These are phyloP conservation scores for Ligustrum vulgare DNA, from an alignment of 257 asterid species.

Conservation along the genomic window DNA sequence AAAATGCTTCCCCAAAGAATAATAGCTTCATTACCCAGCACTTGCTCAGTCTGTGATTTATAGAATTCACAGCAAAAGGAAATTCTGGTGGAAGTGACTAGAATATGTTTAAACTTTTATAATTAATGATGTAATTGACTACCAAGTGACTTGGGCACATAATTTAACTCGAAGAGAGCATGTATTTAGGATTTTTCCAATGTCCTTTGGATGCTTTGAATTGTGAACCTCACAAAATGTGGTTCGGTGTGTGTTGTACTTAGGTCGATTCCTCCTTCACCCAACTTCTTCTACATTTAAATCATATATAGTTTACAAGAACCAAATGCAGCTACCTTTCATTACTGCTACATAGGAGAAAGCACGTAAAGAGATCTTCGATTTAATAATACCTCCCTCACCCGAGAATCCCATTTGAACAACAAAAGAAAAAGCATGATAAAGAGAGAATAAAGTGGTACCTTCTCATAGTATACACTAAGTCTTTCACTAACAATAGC, in stretches of 20 bases:
- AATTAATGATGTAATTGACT: neutral
- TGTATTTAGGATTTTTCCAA: neutral
- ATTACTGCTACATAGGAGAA: neutral
- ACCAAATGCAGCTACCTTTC: neutral
- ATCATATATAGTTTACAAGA: neutral
- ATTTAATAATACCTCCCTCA: neutral
- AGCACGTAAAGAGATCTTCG: neutral
- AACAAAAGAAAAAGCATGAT: neutral
- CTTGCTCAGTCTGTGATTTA: neutral
- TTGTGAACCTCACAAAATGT: neutral
- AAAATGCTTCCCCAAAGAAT: no score
- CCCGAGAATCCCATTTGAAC: neutral
- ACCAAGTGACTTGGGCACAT: neutral
- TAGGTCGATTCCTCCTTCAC: neutral
- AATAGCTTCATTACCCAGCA: no score
- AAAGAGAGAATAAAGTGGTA: slow-evolving; percentile 25
- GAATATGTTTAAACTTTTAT: no score
- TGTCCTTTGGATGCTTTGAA: neutral
- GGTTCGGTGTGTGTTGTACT: neutral
- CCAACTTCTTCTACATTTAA: neutral
- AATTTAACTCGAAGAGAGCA: neutral
- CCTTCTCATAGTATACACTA: slow-evolving; percentile 77
- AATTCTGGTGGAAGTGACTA: neutral
- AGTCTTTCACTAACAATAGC: slow-evolving; percentile 81
- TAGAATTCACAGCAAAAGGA: neutral